Conservation (phyloP, 2,329 filamentous ascomycete genomes). For the Colletotrichum liaoningense region DNA sequence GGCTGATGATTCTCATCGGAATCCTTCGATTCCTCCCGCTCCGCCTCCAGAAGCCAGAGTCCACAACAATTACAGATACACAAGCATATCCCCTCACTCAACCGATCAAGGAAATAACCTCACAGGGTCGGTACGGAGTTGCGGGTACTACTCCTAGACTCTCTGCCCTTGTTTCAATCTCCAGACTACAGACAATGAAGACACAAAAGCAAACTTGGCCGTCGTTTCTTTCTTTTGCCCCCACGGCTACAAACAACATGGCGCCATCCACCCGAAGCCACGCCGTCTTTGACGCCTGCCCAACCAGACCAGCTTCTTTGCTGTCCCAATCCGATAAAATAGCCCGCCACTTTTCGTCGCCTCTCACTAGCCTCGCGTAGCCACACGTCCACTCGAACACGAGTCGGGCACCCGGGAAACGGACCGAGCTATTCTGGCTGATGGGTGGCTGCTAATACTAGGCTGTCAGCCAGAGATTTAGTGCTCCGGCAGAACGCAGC, state of each 20-base stretch:
- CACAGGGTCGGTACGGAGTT: not conserved
- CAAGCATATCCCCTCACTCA: not conserved
- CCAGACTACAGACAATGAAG: slow-evolving; percentile 2
- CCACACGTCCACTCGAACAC: not conserved
- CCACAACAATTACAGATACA: not conserved
- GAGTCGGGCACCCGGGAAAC: slow-evolving; percentile 17
- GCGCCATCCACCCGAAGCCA: slow-evolving; percentile 28
- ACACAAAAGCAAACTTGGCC: not conserved
- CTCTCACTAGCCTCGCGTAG: slow-evolving; percentile 13
- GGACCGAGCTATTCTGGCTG: slow-evolving; percentile 27
- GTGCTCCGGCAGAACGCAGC: slow-evolving; percentile 10
- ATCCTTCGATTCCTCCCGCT: slow-evolving; percentile 17
- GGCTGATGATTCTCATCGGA: slow-evolving; percentile 8
- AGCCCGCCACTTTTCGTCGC: slow-evolving; percentile 17
- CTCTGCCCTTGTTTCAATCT: not conserved
- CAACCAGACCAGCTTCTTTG: slow-evolving; percentile 3
- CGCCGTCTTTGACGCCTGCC: slow-evolving; percentile 19
- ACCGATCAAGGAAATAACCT: not conserved
- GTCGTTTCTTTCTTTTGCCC: slow-evolving; percentile 10
- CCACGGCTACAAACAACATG: slow-evolving; percentile 11
- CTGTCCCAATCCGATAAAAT: slow-evolving; percentile 16
- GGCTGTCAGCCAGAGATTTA: slow-evolving; percentile 11
- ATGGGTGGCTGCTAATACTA: not conserved
- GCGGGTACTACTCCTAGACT: not conserved
- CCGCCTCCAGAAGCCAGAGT: not conserved